These are phyloP conservation scores for Agastache rugosa DNA, from an alignment of 257 asterid genomes.

Conservation along the genomic window DNA sequence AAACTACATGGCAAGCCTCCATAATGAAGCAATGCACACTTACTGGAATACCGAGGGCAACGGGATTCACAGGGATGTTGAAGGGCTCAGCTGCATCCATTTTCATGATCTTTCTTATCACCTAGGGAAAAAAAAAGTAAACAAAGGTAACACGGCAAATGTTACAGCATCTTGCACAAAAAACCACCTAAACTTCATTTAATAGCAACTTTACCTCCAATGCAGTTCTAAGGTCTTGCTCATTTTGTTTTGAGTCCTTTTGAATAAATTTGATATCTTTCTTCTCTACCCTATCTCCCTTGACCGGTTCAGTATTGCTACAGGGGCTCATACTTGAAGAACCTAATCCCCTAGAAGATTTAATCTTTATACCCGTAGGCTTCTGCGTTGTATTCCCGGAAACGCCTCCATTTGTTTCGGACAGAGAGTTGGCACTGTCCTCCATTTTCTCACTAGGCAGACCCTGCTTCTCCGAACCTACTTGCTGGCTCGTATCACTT, in stretches of 20 bases:
- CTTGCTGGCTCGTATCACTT: constrained; percentile 70
- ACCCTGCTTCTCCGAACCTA: constrained; percentile 62
- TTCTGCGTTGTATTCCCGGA: constrained; percentile 56
- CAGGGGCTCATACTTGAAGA: constrained; percentile 90
- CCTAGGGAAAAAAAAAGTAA: constrained; percentile 52
- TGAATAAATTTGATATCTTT: constrained; percentile 53
- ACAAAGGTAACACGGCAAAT: constrained; percentile 19
- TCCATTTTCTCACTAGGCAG: constrained; percentile 67
- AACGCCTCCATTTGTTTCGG: constrained; percentile 61
- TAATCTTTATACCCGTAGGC: constrained; percentile 72
- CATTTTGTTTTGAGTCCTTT: constrained; percentile 55
- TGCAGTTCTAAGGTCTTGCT: constrained; percentile 77
- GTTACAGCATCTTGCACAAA: constrained; percentile 21
- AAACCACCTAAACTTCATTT: constrained; percentile 19
- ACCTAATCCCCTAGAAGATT: constrained; percentile 72
- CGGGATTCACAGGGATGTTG: constrained; percentile 87
- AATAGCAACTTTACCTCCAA: constrained; percentile 69
- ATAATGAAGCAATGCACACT: constrained; percentile 27
- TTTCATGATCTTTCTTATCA: constrained; percentile 86
- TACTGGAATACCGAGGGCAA: constrained; percentile 78
- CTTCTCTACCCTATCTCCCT: constrained; percentile 66
- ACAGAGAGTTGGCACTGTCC: constrained; percentile 83
- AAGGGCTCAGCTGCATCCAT: constrained; percentile 97
- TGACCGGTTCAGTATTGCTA: constrained; percentile 61
- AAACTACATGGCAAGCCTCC: constrained; percentile 24